Percentiles rank a stretch among this genome's conserved stretches.
Evolutionary conservation across 2,329 filamentous ascomycete genomes (phyloP).

Genomic region (Fonsecaea pedrosoi): DNA sequence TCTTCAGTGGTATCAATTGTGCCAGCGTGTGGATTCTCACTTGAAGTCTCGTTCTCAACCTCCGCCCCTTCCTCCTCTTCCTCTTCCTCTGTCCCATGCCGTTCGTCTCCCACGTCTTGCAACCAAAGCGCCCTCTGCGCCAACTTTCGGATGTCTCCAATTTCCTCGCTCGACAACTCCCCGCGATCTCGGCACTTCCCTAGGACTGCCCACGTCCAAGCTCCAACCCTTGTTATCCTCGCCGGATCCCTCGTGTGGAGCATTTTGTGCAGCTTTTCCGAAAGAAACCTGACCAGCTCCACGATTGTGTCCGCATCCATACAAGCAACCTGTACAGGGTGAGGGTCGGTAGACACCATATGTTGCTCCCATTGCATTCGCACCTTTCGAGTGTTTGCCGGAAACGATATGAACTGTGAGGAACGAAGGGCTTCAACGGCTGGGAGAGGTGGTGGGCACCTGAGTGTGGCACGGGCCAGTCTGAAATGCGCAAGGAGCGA

Average conservation of each 20-base stretch:
- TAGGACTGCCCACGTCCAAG: conserved; percentile 85
- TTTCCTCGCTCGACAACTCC: conserved; percentile 75
- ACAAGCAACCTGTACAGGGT: conserved; percentile 57
- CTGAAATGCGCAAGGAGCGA: conserved; percentile 70
- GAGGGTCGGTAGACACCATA: conserved; percentile 53
- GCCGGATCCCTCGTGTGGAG: conserved; percentile 66
- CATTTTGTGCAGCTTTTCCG: conserved; percentile 64
- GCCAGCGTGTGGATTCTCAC: conserved; percentile 19
- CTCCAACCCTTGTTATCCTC: conserved; percentile 71
- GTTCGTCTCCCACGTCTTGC: conserved; percentile 51
- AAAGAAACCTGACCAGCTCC: conserved; percentile 68
- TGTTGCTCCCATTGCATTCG: conserved; percentile 62
- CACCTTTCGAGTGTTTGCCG: conserved; percentile 59
- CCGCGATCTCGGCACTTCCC: conserved; percentile 76
- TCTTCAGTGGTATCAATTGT: conserved; percentile 37
- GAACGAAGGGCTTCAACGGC: conserved; percentile 61
- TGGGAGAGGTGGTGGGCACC: conserved; percentile 60
- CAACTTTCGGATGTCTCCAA: conserved; percentile 77
- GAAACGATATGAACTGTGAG: conserved; percentile 61
- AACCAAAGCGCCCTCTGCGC: conserved; percentile 75
- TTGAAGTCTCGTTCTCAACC: background rate
- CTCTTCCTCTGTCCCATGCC: conserved; percentile 39
- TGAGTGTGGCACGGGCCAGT: conserved; percentile 68
- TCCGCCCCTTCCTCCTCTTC: conserved; percentile 15
- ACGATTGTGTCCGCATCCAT: conserved; percentile 69